A percentile compares a stretch with the other conserved stretches of the same genome.
Evolutionary conservation across 768 basidiomycete species (phyloP).

Genomic region (Clitopilus passeckerianus): DNA sequence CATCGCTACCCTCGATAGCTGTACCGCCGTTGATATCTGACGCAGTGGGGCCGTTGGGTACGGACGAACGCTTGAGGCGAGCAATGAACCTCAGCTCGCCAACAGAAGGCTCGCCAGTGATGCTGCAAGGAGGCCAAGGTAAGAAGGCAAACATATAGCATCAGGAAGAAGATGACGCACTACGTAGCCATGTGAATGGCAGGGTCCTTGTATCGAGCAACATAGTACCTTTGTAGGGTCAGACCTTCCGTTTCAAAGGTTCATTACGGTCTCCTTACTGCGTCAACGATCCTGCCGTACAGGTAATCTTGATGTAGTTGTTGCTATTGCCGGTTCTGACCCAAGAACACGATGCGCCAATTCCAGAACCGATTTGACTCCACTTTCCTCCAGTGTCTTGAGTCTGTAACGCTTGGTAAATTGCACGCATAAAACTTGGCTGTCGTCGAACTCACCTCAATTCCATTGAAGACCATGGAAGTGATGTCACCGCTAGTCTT

Average conservation of each 20-base stretch:
- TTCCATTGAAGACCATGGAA: slow-evolving; percentile 16
- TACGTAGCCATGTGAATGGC: slow-evolving; percentile 34
- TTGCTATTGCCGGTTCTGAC: slow-evolving; percentile 16
- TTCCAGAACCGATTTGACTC: not conserved
- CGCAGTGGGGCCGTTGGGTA: slow-evolving; percentile 21
- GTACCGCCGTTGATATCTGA: slow-evolving; percentile 25
- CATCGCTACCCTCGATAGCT: slow-evolving; percentile 31
- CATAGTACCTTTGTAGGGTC: slow-evolving; percentile 19
- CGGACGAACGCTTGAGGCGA: slow-evolving; percentile 20
- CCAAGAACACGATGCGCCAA: not conserved
- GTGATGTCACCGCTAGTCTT: slow-evolving; percentile 27
- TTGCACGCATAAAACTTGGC: not conserved
- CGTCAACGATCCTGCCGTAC: slow-evolving; percentile 24
- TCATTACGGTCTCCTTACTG: slow-evolving; percentile 15
- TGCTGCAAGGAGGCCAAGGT: slow-evolving; percentile 11
- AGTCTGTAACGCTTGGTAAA: not conserved
- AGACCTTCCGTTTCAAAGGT: not conserved
- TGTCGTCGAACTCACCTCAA: not conserved
- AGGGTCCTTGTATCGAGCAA: slow-evolving; percentile 25
- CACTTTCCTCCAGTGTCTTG: not conserved
- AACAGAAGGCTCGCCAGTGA: slow-evolving; percentile 26
- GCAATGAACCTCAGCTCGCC: slow-evolving; percentile 34
- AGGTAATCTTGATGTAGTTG: slow-evolving; percentile 33
- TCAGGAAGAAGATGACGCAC: slow-evolving; percentile 12
- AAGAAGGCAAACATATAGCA: not conserved